These are phyloP conservation scores for Alliaria petiolata DNA, from an alignment of 345 rosid species.

Conservation along the genomic window DNA sequence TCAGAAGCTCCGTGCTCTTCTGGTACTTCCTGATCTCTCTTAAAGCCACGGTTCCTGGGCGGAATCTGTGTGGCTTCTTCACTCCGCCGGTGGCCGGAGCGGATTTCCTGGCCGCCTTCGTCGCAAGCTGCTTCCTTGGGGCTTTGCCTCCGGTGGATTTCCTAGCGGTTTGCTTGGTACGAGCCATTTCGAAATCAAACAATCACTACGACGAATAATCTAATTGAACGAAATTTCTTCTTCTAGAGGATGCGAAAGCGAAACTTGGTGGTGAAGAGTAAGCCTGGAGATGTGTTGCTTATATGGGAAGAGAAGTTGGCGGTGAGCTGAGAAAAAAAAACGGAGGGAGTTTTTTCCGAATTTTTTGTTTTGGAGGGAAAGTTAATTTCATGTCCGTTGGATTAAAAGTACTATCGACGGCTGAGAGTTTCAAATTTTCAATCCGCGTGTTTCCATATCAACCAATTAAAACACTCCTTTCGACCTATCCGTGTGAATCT, in stretches of 20 bases:
- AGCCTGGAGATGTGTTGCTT: neutral
- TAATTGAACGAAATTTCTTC: neutral
- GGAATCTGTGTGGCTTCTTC: constrained; percentile 56
- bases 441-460: neutral
- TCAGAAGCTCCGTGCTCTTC: constrained; percentile 50
- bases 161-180: constrained; percentile 55
- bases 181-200: constrained; percentile 36
- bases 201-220: neutral
- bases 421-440: neutral
- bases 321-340: neutral
- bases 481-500: neutral
- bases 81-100: constrained; percentile 65
- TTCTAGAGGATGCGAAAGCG: neutral
- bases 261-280: neutral
- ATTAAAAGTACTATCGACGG: too few species aligned
- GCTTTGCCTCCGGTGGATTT: constrained; percentile 61
- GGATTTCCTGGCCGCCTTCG: constrained; percentile 48
- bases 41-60: constrained; percentile 51
- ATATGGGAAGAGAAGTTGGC: constrained; percentile 13
- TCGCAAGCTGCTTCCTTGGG: constrained; percentile 52
- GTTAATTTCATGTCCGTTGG: neutral
- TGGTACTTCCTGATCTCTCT: constrained; percentile 56
- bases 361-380: constrained; percentile 4
- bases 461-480: constrained; percentile 7
- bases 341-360: constrained; percentile 12